Evolutionary conservation across 208 protist species (phyloP).

Genomic region (Acanthamoeba sp.): DNA sequence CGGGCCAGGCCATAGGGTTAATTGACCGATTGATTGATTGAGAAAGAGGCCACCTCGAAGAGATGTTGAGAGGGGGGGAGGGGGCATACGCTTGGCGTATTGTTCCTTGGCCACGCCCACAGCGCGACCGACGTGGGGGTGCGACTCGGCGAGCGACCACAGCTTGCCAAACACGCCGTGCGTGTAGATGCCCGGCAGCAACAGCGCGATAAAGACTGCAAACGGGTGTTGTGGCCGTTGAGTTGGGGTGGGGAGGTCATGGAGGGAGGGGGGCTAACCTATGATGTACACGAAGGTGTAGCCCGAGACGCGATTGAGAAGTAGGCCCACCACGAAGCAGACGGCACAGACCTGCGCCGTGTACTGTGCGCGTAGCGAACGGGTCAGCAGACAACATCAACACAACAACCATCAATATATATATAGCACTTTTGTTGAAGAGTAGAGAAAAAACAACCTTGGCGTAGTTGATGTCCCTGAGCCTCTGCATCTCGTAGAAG

Average conservation of each 20-base stretch:
- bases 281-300: slow-evolving; percentile 33
- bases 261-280: not conserved
- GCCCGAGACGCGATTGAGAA: not conserved
- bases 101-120: not conserved
- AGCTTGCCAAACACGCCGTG: slow-evolving; percentile 46
- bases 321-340: not conserved
- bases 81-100: not conserved
- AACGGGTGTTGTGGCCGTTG: not conserved
- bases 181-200: slow-evolving; percentile 41
- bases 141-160: not conserved
- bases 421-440: not conserved
- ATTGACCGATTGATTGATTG: too few relatives aligned
- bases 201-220: not conserved
- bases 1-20: too few relatives aligned
- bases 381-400: not conserved
- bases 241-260: not conserved
- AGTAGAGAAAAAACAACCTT: not conserved
- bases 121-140: not conserved
- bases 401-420: slow-evolving; percentile 15
- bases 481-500: slow-evolving; percentile 31
- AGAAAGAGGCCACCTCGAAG: not conserved
- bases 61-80: not conserved
- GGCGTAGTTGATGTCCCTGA: slow-evolving; percentile 41
- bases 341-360: not conserved
- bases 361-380: slow-evolving; percentile 21